Conservation (phyloP, 2,329 filamentous ascomycete genomes). For the Talaromyces islandicus region DNA sequence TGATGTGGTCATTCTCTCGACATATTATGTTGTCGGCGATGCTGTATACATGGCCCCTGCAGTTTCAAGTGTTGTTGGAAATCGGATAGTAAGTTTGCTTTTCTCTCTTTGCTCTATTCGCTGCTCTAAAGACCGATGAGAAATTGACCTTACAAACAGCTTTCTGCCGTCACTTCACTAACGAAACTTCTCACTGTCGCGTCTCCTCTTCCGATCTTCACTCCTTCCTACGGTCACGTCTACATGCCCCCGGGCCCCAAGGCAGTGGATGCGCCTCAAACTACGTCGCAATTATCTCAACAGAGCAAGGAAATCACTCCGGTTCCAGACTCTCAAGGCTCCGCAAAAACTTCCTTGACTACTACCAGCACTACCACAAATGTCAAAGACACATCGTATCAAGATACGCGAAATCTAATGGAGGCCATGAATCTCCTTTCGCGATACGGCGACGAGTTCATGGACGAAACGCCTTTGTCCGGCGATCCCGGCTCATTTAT, state of each 20-base stretch:
- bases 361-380: not conserved
- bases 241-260: slow-evolving; percentile 49
- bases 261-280: slow-evolving; percentile 24
- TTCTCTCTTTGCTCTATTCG: not conserved
- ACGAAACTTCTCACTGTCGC: slow-evolving; percentile 51
- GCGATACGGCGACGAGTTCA: slow-evolving; percentile 54
- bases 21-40: slow-evolving; percentile 57
- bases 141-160: slow-evolving; percentile 26
- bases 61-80: slow-evolving; percentile 52
- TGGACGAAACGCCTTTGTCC: slow-evolving; percentile 58
- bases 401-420: slow-evolving; percentile 36
- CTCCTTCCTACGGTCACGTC: slow-evolving; percentile 54
- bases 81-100: slow-evolving; percentile 44
- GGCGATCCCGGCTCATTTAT: slow-evolving; percentile 60
- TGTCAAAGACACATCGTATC: slow-evolving; percentile 17
- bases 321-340: slow-evolving; percentile 33
- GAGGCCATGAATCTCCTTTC: slow-evolving; percentile 48
- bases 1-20: slow-evolving; percentile 49
- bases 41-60: slow-evolving; percentile 58
- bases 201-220: slow-evolving; percentile 50
- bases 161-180: slow-evolving; percentile 52
- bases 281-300: slow-evolving; percentile 24
- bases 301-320: slow-evolving; percentile 46
- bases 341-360: slow-evolving; percentile 18
- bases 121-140: not conserved